Evolutionary conservation across 129 eudicot species (phyloP), one percentile per base, ranked within the genome.

Genomic region (Centrapalus pauciflorus): DNA sequence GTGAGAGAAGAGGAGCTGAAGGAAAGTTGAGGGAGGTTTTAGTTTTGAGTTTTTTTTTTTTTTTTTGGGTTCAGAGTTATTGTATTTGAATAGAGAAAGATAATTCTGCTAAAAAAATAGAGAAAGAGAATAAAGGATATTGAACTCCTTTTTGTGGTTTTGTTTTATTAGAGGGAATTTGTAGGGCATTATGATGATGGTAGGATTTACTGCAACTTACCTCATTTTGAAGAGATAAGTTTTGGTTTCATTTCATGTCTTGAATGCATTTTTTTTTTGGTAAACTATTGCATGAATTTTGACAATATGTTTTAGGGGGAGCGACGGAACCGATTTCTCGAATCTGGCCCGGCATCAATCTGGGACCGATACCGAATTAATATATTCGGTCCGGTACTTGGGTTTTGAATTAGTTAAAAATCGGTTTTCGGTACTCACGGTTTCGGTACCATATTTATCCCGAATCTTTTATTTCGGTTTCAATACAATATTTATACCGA

Each of bases 51-150:
- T 28, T 59, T 19, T 7, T 46, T 52, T 20, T 59, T 41, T 57
- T 41, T 29, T 19, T 35, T 3, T 60, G 38, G 20, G 9, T 23
- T 61, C 33, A 2, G 20, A 17, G 66, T 43, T 24, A 61, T 60
- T 19, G 29, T 4, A 1, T 30, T 60, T 25, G 59, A 17, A 48
- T 24, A 11, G n/a, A n/a, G n/a, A n/a, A n/a, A n/a, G n/a, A n/a
- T n/a, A n/a, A n/a, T n/a, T n/a, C n/a, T n/a, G n/a, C n/a, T n/a
- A n/a, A n/a, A n/a, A n/a, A n/a, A n/a, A n/a, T n/a, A n/a, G n/a
- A n/a, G n/a, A n/a, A n/a, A n/a, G n/a, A 37, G 62, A 72, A 72
- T 61, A 72, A 72, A 24, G 70, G 61, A 61, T 71, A 16, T 62
- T 25, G 11, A 50, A 50, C 43, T 21, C 21, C 50, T 61, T 61